A percentile compares a stretch with the other conserved stretches of the same genome.
Evolutionary conservation across 768 basidiomycete species (phyloP).

Genomic region (Lentinula aciculospora): DNA sequence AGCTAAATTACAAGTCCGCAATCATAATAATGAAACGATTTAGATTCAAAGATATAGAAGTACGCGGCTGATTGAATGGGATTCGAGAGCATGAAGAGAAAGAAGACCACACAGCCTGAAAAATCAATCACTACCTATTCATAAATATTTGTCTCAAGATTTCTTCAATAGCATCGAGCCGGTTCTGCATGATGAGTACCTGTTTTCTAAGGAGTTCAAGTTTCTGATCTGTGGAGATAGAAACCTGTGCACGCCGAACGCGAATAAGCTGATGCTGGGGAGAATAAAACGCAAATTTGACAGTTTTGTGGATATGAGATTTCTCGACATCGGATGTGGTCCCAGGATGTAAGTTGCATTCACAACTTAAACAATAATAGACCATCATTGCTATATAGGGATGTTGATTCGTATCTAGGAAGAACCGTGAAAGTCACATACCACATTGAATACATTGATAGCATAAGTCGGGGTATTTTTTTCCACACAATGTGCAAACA

Average conservation of each 20-base stretch:
- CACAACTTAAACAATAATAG: not conserved
- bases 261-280: not conserved
- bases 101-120: too few relatives aligned
- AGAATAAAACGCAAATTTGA: not conserved
- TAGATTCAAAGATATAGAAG: too few relatives aligned
- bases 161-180: not conserved
- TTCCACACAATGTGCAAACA: not conserved
- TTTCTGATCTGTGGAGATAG: not conserved
- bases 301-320: not conserved
- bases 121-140: too few relatives aligned
- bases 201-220: not conserved
- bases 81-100: too few relatives aligned
- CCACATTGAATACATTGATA: not conserved
- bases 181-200: not conserved
- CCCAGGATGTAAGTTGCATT: not conserved
- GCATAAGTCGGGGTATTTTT: too few relatives aligned
- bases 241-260: not conserved
- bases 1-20: too few relatives aligned
- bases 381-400: not conserved
- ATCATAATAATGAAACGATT: too few relatives aligned
- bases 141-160: not conserved
- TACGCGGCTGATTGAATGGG: too few relatives aligned
- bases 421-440: not conserved
- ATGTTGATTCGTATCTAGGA: not conserved
- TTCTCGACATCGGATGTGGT: not conserved